Evolutionary conservation across 768 basidiomycete species (phyloP).

Genomic region (Thelephora aurantiotincta): DNA sequence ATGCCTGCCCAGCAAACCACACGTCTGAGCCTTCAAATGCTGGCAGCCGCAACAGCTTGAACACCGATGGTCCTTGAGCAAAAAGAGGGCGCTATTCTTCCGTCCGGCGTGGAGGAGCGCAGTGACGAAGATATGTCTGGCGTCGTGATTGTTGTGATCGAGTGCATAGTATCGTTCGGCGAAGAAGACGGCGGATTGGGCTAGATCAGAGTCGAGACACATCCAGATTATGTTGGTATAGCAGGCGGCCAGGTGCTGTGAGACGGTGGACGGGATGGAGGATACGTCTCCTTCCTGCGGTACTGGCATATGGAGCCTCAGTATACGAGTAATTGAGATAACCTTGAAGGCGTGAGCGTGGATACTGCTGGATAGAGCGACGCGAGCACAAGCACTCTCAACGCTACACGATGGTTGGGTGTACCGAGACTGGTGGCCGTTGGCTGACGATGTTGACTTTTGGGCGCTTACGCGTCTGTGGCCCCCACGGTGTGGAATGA

Average conservation of each 20-base stretch:
- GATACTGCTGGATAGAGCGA: slow-evolving; percentile 6
- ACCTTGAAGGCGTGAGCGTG: neutral
- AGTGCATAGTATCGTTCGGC: slow-evolving; percentile 73
- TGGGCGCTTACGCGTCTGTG: neutral
- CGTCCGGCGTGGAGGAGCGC: slow-evolving; percentile 57
- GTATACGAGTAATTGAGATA: neutral
- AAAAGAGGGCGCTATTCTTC: slow-evolving; percentile 47
- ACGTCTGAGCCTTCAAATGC: slow-evolving; percentile 70
- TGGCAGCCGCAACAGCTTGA: slow-evolving; percentile 40
- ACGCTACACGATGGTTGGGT: neutral
- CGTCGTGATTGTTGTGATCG: slow-evolving; percentile 60
- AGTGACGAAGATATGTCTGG: slow-evolving; percentile 75
- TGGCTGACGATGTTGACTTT: neutral
- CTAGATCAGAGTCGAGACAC: slow-evolving; percentile 70
- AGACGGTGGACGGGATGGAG: slow-evolving; percentile 25
- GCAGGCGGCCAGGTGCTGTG: slow-evolving; percentile 49
- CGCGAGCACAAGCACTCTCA: neutral
- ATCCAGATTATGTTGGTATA: slow-evolving; percentile 68
- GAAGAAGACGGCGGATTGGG: slow-evolving; percentile 75
- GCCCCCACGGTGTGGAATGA: neutral
- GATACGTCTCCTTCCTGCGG: slow-evolving; percentile 28
- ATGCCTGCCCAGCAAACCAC: slow-evolving; percentile 54
- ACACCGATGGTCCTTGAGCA: slow-evolving; percentile 45
- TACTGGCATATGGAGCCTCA: slow-evolving; percentile 24
- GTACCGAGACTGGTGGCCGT: neutral